Evolutionary conservation across 257 asterid genomes (phyloP).

Genomic region (Mentha longifolia): DNA sequence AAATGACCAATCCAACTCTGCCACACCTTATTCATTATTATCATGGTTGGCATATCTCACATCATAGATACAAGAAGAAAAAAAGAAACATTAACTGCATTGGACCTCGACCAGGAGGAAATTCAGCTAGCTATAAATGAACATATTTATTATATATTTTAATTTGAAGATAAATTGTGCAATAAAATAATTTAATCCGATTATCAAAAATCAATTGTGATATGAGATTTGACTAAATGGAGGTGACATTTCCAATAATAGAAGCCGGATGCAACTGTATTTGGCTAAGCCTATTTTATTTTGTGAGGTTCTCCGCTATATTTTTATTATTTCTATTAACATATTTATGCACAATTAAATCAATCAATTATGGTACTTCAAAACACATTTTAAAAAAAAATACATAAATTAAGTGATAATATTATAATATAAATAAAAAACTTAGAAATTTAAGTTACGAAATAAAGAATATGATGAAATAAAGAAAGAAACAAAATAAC

Average conservation of each 20-base stretch:
- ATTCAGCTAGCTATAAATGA: not conserved
- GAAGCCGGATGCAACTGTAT: conserved; percentile 19
- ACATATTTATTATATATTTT: not conserved
- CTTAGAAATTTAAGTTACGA: too few species aligned
- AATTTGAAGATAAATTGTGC: not conserved
- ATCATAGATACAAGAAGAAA: not conserved
- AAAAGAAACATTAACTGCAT: not conserved
- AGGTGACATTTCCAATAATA: conserved; percentile 25
- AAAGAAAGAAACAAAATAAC: too few species aligned
- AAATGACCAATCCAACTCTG: not conserved
- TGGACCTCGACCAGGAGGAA: not conserved
- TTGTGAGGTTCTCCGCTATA: not conserved
- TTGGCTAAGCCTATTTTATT: not conserved
- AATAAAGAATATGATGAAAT: too few species aligned
- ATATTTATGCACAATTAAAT: too few species aligned
- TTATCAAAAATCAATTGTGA: not conserved
- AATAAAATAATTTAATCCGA: not conserved
- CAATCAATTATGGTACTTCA: too few species aligned
- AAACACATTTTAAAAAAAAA: too few species aligned
- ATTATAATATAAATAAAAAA: too few species aligned
- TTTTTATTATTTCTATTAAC: too few species aligned
- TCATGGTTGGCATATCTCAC: not conserved
- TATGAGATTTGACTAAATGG: not conserved
- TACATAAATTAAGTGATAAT: too few species aligned
- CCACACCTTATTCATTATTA: not conserved